phyloP scores from a whole-genome alignment of 305 asterid species.

The Solanum hybrid region DNA sequence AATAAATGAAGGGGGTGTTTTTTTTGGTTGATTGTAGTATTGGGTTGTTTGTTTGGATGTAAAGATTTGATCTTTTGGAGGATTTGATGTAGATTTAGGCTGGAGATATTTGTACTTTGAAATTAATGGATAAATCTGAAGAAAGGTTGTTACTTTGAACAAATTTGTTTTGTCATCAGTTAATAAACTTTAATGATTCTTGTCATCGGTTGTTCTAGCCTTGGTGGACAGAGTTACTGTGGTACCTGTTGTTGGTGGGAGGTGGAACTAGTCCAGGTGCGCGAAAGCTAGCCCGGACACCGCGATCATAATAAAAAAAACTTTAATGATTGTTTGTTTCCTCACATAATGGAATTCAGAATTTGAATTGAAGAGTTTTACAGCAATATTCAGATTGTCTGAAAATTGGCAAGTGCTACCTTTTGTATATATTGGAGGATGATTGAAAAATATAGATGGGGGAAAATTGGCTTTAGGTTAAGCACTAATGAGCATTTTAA shows the following conservation, averaged over 20 bases:
- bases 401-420: neutral
- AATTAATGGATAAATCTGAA: constrained; percentile 35
- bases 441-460: neutral
- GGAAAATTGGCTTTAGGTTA: neutral
- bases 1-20: neutral
- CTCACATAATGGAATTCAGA: neutral
- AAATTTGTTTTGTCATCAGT: neutral
- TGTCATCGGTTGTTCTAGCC: no score
- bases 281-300: neutral
- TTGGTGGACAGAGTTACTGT: neutral
- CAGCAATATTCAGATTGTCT: neutral
- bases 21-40: neutral
- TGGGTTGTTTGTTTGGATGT: neutral
- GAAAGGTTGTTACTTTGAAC: constrained; percentile 13
- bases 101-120: neutral
- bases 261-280: neutral
- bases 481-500: neutral
- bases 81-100: neutral
- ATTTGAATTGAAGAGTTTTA: neutral
- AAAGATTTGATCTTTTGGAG: neutral
- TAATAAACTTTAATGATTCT: neutral
- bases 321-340: neutral
- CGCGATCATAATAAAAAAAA: neutral
- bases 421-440: neutral
- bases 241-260: neutral